Conservation (phyloP, 2,329 filamentous ascomycete species). For the Teratosphaeria zuluensis region DNA sequence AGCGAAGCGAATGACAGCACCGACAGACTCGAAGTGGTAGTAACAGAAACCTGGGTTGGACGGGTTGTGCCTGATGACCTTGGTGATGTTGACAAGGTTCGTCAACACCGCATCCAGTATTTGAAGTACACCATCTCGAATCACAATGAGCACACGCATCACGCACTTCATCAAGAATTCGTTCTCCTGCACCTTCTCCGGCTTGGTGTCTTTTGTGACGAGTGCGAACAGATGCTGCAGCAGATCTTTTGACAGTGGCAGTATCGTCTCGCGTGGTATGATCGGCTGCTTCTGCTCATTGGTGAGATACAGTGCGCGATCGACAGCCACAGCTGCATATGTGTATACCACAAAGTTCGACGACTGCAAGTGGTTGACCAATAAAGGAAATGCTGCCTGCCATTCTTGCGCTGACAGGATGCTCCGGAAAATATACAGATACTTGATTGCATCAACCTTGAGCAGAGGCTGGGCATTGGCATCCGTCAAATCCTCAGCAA, state of each 20-base stretch:
- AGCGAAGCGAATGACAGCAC: slow-evolving; percentile 73
- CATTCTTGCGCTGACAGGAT: slow-evolving; percentile 88
- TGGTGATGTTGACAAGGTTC: slow-evolving; percentile 80
- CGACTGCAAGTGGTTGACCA: slow-evolving; percentile 84
- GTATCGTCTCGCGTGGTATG: slow-evolving; percentile 69
- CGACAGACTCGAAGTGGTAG: slow-evolving; percentile 92
- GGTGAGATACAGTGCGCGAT: slow-evolving; percentile 76
- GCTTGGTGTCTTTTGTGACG: slow-evolving; percentile 72
- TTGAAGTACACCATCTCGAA: slow-evolving; percentile 68
- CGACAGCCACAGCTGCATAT: slow-evolving; percentile 93
- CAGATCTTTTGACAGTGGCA: slow-evolving; percentile 74
- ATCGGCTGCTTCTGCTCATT: slow-evolving; percentile 67
- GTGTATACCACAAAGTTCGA: slow-evolving; percentile 95
- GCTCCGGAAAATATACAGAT: slow-evolving; percentile 91
- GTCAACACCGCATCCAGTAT: slow-evolving; percentile 70
- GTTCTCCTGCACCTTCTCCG: slow-evolving; percentile 95
- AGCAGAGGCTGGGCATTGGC: slow-evolving; percentile 68
- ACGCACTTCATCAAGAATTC: slow-evolving; percentile 98
- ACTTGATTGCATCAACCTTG: slow-evolving; percentile 97
- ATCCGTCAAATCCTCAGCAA: slow-evolving; percentile 78
- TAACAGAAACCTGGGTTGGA: slow-evolving; percentile 98
- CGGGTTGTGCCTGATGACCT: slow-evolving; percentile 85
- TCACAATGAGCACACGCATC: slow-evolving; percentile 92
- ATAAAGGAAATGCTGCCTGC: slow-evolving; percentile 76
- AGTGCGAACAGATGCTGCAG: slow-evolving; percentile 83